A percentile compares a stretch with the other conserved stretches of the same genome.
These are phyloP conservation scores for Apophysomyces variabilis DNA, from an alignment of 371 early-diverging fungal species.

Conservation along the genomic window DNA sequence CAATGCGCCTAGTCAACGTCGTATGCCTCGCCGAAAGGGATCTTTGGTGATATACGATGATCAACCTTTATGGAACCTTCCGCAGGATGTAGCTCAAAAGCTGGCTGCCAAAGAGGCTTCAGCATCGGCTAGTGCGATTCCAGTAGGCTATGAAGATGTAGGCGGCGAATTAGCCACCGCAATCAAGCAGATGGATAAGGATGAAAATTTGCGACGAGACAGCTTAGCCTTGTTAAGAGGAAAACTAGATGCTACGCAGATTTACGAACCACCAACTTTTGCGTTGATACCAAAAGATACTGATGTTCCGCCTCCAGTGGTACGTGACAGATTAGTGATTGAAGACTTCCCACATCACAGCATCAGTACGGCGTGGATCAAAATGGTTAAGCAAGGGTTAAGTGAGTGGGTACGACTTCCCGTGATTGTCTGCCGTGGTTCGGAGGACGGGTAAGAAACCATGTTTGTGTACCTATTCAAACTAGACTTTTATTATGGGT, in stretches of 20 bases:
- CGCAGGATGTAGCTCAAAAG: constrained; percentile 23
- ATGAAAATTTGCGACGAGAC: constrained; percentile 25
- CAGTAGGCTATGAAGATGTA: constrained; percentile 23
- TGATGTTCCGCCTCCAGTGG: constrained; percentile 64
- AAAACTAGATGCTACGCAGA: constrained; percentile 55
- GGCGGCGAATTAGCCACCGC: constrained; percentile 19
- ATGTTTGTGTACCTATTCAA: neutral
- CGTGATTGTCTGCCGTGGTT: constrained; percentile 69
- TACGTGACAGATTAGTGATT: constrained; percentile 56
- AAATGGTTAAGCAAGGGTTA: constrained; percentile 71
- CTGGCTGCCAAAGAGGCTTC: constrained; percentile 27
- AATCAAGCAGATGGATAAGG: constrained; percentile 14
- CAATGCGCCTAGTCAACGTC: constrained; percentile 28
- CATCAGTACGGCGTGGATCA: constrained; percentile 69
- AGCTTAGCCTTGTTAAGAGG: constrained; percentile 24
- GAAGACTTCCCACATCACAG: constrained; percentile 61
- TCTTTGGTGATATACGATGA: constrained; percentile 72
- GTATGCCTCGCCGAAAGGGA: constrained; percentile 53
- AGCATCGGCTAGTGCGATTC: constrained; percentile 31
- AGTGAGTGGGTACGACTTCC: constrained; percentile 68
- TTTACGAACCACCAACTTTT: constrained; percentile 63
- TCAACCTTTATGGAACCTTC: constrained; percentile 43
- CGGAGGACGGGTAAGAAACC: constrained; percentile 54
- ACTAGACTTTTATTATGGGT: neutral
- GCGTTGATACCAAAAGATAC: constrained; percentile 43